Conservation (phyloP, 352 stramenopile genomes). For the Pythium oligandrum region DNA sequence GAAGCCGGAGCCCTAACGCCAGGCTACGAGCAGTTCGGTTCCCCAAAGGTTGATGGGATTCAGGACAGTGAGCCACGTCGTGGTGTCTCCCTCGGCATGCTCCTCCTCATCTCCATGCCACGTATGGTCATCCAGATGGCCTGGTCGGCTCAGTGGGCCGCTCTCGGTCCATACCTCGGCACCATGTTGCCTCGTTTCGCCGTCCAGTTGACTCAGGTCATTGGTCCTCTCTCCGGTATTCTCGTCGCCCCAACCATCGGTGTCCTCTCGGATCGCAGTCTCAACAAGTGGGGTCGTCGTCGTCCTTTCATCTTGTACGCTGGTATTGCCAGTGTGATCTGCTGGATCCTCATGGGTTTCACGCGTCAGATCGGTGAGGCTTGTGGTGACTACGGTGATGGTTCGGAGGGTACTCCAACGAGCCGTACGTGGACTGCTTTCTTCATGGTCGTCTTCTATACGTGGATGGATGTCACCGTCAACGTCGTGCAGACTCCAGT, state of each 20-base stretch:
- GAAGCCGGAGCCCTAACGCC: conserved; percentile 2
- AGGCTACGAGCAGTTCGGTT: conserved; percentile 11
- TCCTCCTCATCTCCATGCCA: conserved; percentile 45
- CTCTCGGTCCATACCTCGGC: conserved; percentile 44
- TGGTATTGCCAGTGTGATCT: conserved; percentile 29
- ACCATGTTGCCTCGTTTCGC: conserved; percentile 38
- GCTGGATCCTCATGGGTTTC: conserved; percentile 52
- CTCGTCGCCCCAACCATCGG: conserved; percentile 43
- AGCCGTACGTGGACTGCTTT: conserved; percentile 40
- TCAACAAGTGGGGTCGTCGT: conserved; percentile 29
- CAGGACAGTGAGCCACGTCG: conserved; percentile 4
- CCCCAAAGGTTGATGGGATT: conserved; percentile 5
- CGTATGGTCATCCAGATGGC: conserved; percentile 58
- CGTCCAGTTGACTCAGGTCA: conserved; percentile 51
- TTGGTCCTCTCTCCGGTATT: conserved; percentile 40
- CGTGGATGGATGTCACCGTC: conserved; percentile 59
- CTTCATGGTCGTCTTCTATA: conserved; percentile 54
- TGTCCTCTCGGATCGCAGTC: conserved; percentile 45
- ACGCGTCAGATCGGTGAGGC: conserved; percentile 42
- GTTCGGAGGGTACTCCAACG: conserved; percentile 20
- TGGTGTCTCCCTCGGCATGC: too few relatives aligned
- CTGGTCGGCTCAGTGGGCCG: conserved; percentile 54
- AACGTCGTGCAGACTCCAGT: conserved; percentile 45
- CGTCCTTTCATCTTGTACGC: conserved; percentile 32
- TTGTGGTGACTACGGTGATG: conserved; percentile 34